Evolutionary conservation across 768 basidiomycete species (phyloP).

Genomic region (Tricholoma furcatifolium): DNA sequence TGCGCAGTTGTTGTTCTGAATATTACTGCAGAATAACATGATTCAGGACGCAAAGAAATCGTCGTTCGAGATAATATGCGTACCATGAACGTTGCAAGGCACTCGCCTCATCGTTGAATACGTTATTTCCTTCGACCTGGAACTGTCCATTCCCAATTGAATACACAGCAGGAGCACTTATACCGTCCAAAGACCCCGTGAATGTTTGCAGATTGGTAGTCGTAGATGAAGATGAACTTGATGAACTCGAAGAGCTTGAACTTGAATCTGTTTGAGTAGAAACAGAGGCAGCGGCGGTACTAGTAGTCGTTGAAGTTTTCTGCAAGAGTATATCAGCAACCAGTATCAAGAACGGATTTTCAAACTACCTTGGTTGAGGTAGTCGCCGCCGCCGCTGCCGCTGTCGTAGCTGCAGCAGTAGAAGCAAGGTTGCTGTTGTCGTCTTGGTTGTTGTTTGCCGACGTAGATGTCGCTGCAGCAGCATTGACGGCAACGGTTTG

Average conservation of each 20-base stretch:
- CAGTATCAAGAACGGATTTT: background rate
- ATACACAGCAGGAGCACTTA: constrained; percentile 45
- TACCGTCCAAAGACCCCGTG: constrained; percentile 49
- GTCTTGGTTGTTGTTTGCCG: background rate
- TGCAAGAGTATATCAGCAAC: background rate
- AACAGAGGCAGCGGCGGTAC: constrained; percentile 12
- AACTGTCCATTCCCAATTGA: constrained; percentile 40
- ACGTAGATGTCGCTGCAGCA: constrained; percentile 7
- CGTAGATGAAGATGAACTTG: background rate
- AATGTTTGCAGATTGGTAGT: constrained; percentile 30
- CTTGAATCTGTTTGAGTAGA: background rate
- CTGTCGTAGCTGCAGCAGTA: constrained; percentile 8
- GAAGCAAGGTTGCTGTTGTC: constrained; percentile 1
- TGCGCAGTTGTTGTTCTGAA: constrained; percentile 60
- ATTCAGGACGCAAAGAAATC: background rate
- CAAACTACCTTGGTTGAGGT: background rate
- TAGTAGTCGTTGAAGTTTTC: constrained; percentile 10
- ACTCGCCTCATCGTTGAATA: constrained; percentile 42
- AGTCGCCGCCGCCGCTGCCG: constrained; percentile 9
- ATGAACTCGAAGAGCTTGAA: constrained; percentile 4
- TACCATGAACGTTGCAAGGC: constrained; percentile 52
- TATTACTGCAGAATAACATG: constrained; percentile 31
- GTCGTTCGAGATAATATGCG: constrained; percentile 3
- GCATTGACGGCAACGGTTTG: constrained; percentile 25
- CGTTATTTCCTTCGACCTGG: constrained; percentile 46